phyloP scores from a whole-genome alignment of 805 yeast species.

The Kluyveromyces wickerhamii region DNA sequence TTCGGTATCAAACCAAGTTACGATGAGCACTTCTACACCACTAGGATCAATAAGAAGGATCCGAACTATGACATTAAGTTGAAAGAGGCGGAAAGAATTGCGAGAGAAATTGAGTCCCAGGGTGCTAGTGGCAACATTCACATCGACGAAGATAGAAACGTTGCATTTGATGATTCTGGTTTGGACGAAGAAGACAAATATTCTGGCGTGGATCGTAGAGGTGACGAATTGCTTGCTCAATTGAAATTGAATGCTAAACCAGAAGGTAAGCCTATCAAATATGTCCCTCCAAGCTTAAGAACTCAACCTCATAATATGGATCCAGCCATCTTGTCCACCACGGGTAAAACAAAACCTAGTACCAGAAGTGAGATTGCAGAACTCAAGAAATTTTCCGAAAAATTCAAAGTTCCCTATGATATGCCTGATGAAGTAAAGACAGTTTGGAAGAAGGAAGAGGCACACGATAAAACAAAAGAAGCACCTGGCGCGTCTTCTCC shows the following conservation, averaged over 20 bases:
- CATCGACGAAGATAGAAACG: constrained; percentile 86
- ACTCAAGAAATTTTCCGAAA: constrained; percentile 70
- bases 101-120: constrained; percentile 73
- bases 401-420: constrained; percentile 62
- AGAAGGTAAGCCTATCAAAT: constrained; percentile 27
- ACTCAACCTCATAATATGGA: constrained; percentile 28
- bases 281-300: constrained; percentile 29
- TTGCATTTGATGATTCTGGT: constrained; percentile 69
- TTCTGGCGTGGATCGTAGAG: constrained; percentile 74
- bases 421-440: constrained; percentile 39
- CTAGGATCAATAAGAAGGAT: constrained; percentile 57
- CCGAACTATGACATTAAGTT: constrained; percentile 65
- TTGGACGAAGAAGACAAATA: constrained; percentile 94
- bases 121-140: constrained; percentile 62
- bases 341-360: constrained; percentile 11
- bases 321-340: constrained; percentile 30
- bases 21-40: constrained; percentile 84
- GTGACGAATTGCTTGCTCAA: constrained; percentile 29
- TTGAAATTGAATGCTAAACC: constrained; percentile 26
- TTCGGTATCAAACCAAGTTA: constrained; percentile 80
- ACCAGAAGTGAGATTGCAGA: constrained; percentile 45
- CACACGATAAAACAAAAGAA: constrained; percentile 44
- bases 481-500: constrained; percentile 5
- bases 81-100: constrained; percentile 67
- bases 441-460: constrained; percentile 46